These are phyloP conservation scores for Coniochaeta pulveracea DNA, from an alignment of 2,329 filamentous ascomycete species.

Conservation along the genomic window DNA sequence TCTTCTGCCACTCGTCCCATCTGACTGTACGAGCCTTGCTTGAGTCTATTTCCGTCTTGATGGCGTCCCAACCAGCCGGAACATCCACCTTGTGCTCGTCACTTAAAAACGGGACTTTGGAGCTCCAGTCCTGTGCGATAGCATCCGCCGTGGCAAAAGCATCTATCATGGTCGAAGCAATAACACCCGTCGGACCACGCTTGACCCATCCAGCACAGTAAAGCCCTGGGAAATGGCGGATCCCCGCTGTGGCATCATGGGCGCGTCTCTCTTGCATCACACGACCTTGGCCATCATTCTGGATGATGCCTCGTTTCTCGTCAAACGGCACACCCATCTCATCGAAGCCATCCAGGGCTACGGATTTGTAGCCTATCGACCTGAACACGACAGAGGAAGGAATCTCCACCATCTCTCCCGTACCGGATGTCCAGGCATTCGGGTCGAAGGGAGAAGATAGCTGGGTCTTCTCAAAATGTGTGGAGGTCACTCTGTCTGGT, in stretches of 20 bases:
- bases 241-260: slow-evolving; percentile 22
- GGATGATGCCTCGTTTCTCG: slow-evolving; percentile 59
- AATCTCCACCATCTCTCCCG: slow-evolving; percentile 39
- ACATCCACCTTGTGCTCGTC: slow-evolving; percentile 6
- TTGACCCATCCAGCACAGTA: slow-evolving; percentile 98
- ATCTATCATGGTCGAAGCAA: slow-evolving; percentile 91
- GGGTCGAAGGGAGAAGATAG: slow-evolving; percentile 46
- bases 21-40: slow-evolving; percentile 51
- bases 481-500: slow-evolving; percentile 43
- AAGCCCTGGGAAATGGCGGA: slow-evolving; percentile 50
- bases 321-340: slow-evolving; percentile 73
- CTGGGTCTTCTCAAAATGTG: slow-evolving; percentile 54
- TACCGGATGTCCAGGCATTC: slow-evolving; percentile 32
- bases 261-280: slow-evolving; percentile 33
- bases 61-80: slow-evolving; percentile 63
- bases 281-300: slow-evolving; percentile 71
- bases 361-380: slow-evolving; percentile 89
- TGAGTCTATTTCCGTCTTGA: slow-evolving; percentile 47
- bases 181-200: slow-evolving; percentile 85
- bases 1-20: slow-evolving; percentile 77
- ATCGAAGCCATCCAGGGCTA: slow-evolving; percentile 61
- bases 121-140: slow-evolving; percentile 65
- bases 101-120: slow-evolving; percentile 27
- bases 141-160: slow-evolving; percentile 83
- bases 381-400: slow-evolving; percentile 69